phyloP scores from a whole-genome alignment of 257 asterid genomes.

The Jacaranda copaia region DNA sequence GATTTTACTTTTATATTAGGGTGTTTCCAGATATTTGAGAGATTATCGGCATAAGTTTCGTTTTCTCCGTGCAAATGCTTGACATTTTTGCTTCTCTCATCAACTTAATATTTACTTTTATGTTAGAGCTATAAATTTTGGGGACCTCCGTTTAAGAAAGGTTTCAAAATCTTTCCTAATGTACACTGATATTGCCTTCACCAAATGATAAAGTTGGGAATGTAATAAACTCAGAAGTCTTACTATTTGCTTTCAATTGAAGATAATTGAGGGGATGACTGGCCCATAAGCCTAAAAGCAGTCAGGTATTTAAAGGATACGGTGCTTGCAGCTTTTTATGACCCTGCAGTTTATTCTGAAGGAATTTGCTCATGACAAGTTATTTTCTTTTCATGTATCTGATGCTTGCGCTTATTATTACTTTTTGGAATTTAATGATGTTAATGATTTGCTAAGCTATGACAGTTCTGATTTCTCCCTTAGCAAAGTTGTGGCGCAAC shows the following conservation, averaged over 20 bases:
- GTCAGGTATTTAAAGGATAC: not conserved
- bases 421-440: not conserved
- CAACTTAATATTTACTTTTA: not conserved
- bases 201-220: conserved; percentile 8
- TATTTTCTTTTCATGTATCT: not conserved
- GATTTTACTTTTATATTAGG: conserved; percentile 1
- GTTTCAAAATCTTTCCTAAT: conserved; percentile 13
- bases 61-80: not conserved
- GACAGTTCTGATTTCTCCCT: not conserved
- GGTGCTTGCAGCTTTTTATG: not conserved
- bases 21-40: conserved; percentile 20
- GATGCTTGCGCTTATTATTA: not conserved
- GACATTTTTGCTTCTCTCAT: conserved; percentile 1
- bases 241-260: not conserved
- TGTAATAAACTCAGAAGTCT: not conserved
- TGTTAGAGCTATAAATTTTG: not conserved
- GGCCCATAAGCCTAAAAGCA: not conserved
- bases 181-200: not conserved
- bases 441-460: conserved; percentile 7
- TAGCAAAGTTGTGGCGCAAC: conserved; percentile 14
- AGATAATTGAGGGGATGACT: not conserved
- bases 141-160: not conserved
- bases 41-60: not conserved
- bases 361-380: not conserved
- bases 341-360: conserved; percentile 22